Evolutionary conservation across 352 stramenopile genomes (phyloP).

Genomic region (Pythium angustatum): DNA sequence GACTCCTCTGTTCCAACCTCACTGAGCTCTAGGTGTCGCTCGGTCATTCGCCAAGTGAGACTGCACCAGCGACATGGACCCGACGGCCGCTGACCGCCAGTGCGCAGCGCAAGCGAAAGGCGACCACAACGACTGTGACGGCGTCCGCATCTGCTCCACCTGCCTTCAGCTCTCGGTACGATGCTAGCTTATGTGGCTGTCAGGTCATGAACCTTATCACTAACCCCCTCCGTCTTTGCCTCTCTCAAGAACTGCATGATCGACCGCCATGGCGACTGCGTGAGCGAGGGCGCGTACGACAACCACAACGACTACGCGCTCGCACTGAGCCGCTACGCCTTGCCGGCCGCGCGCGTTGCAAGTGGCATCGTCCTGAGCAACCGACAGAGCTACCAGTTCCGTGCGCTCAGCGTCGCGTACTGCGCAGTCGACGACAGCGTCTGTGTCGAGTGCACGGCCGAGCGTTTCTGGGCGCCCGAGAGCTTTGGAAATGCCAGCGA

Average conservation of each 20-base stretch:
- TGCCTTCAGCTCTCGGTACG: background rate
- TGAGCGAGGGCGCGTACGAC: background rate
- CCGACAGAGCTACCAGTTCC: background rate
- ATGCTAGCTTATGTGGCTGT: too few species aligned
- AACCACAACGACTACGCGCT: background rate
- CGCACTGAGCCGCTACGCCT: background rate
- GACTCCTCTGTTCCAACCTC: too few species aligned
- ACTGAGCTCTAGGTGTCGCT: too few species aligned
- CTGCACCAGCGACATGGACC: too few species aligned
- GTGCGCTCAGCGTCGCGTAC: background rate
- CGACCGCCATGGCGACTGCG: background rate
- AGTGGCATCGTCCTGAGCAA: background rate
- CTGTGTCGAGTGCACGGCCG: background rate
- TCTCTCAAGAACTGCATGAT: constrained; percentile 9
- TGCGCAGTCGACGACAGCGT: constrained; percentile 1
- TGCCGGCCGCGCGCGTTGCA: background rate
- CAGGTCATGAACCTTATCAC: too few species aligned
- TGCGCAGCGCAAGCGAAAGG: background rate
- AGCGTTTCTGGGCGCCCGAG: background rate
- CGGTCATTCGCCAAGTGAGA: too few species aligned
- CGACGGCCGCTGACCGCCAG: background rate
- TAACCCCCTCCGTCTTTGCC: too few species aligned
- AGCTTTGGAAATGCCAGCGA: background rate
- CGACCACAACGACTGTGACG: background rate
- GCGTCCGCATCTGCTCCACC: background rate